These are phyloP conservation scores for Grosmannia clavigera DNA, from an alignment of 2,329 filamentous ascomycete species.

Conservation along the genomic window DNA sequence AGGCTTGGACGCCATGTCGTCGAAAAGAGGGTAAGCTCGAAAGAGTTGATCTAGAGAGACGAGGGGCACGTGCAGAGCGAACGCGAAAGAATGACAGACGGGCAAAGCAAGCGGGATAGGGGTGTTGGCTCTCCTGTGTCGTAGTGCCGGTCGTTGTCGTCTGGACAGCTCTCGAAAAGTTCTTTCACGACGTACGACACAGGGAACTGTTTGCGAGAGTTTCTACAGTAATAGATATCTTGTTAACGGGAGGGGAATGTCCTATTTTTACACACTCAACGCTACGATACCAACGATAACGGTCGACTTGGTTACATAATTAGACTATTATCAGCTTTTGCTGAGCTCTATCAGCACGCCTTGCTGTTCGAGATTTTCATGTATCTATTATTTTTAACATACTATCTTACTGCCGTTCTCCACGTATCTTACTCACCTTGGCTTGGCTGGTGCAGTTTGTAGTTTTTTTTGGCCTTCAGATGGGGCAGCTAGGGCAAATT, in stretches of 20 bases:
- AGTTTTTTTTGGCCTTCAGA: not conserved
- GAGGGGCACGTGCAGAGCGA: not conserved
- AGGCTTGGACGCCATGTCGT: conserved; percentile 23
- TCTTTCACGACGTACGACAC: not conserved
- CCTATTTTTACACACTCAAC: not conserved
- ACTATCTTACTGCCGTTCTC: not conserved
- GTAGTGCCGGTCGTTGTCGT: not conserved
- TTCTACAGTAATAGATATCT: not conserved
- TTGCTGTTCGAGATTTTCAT: not conserved
- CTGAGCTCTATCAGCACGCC: not conserved
- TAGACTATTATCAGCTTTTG: not conserved
- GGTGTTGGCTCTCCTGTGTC: not conserved
- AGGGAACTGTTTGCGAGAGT: not conserved
- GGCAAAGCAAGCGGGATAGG: not conserved
- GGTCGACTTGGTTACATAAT: not conserved
- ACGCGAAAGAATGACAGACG: not conserved
- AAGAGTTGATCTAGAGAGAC: conserved; percentile 1
- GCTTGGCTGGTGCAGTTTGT: not conserved
- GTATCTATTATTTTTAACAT: not conserved
- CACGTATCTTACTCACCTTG: not conserved
- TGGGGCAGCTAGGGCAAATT: not conserved
- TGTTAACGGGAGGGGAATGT: not conserved
- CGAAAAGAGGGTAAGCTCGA: not conserved
- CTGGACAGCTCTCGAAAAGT: not conserved
- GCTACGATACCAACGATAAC: not conserved